Conservation (phyloP, 2,329 filamentous ascomycete genomes). For the Fusarium ambrosium region DNA sequence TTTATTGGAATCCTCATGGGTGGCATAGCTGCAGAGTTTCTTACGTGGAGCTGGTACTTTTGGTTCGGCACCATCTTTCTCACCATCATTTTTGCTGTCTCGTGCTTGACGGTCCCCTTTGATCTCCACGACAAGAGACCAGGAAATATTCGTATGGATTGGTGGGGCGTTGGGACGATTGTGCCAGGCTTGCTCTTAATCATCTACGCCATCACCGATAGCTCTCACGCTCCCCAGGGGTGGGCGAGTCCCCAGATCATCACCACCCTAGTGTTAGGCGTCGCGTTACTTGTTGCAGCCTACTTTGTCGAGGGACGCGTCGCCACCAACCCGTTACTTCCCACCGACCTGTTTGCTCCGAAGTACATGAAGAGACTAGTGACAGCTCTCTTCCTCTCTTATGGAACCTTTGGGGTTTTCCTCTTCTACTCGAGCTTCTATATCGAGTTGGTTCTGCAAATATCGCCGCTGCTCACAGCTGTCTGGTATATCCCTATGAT, state of each 20-base stretch:
- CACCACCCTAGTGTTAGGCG: neutral
- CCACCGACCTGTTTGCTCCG: neutral
- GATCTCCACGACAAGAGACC: neutral
- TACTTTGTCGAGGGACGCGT: constrained; percentile 4
- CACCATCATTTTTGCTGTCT: neutral
- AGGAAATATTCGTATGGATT: constrained; percentile 9
- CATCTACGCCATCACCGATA: constrained; percentile 10
- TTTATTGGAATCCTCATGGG: constrained; percentile 62
- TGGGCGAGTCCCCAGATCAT: constrained; percentile 13
- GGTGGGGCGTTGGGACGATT: constrained; percentile 1
- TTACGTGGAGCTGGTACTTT: constrained; percentile 15
- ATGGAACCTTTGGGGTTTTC: constrained; percentile 15
- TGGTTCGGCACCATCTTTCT: constrained; percentile 14
- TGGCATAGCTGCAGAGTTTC: neutral
- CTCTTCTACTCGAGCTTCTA: constrained; percentile 11
- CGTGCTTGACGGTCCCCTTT: neutral
- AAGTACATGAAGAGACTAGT: constrained; percentile 14
- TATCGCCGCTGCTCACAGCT: neutral
- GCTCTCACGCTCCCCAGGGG: constrained; percentile 6
- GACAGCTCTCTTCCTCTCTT: constrained; percentile 6
- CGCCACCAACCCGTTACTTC: neutral
- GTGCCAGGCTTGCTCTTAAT: constrained; percentile 8
- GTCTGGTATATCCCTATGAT: constrained; percentile 12
- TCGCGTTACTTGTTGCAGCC: neutral
- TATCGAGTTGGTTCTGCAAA: neutral